Conservation (phyloP, 495 filamentous ascomycete genomes). For the Aspergillus avenaceus region DNA sequence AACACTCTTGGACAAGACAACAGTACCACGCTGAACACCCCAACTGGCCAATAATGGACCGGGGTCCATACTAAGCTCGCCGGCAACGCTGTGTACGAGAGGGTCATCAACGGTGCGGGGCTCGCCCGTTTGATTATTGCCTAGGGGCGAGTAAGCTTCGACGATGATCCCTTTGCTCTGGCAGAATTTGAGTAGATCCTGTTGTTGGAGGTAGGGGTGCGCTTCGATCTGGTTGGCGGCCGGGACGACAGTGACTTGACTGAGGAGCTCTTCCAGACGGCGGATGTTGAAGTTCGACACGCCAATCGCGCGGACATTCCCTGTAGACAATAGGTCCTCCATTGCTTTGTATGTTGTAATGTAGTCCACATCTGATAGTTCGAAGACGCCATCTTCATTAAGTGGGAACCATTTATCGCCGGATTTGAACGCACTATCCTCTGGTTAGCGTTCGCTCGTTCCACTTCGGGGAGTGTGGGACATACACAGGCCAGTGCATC, state of each 20-base stretch:
- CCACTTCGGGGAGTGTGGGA: neutral
- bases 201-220: conserved; percentile 60
- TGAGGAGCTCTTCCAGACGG: conserved; percentile 40
- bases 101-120: conserved; percentile 37
- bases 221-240: conserved; percentile 58
- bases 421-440: conserved; percentile 18
- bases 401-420: conserved; percentile 40
- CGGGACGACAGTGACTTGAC: conserved; percentile 36
- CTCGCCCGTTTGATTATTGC: conserved; percentile 36
- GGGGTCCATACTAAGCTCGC: conserved; percentile 30
- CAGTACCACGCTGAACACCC: conserved; percentile 47
- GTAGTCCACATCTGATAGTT: conserved; percentile 37
- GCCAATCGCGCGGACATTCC: conserved; percentile 55
- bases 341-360: conserved; percentile 64
- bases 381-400: conserved; percentile 28
- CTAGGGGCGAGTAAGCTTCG: conserved; percentile 58
- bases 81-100: conserved; percentile 30
- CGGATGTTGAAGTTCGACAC: conserved; percentile 53
- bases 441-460: neutral
- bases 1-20: conserved; percentile 47
- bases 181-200: conserved; percentile 43
- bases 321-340: conserved; percentile 52
- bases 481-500: conserved; percentile 58
- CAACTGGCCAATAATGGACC: conserved; percentile 43
- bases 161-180: conserved; percentile 49